A percentile compares a stretch with the other conserved stretches of the same genome.
Evolutionary conservation across 352 stramenopile species (phyloP).

Genomic region (Pythium aquatile): DNA sequence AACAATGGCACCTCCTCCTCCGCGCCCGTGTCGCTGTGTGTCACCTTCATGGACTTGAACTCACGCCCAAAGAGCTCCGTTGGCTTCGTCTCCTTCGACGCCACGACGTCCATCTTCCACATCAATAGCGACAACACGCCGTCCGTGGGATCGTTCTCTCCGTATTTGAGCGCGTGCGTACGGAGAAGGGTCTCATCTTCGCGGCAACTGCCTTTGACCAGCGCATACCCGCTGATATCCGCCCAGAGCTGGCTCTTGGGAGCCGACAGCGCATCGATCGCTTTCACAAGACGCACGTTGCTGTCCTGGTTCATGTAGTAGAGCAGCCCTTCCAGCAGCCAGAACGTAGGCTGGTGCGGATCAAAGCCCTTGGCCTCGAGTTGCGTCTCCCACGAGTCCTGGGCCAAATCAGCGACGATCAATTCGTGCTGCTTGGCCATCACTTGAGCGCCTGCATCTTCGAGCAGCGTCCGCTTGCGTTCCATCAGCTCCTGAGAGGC

Average conservation of each 20-base stretch:
- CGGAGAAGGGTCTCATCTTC: constrained; percentile 26
- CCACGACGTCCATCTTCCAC: constrained; percentile 43
- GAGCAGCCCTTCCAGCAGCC: constrained; percentile 50
- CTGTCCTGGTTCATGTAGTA: constrained; percentile 40
- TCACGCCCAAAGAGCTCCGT: constrained; percentile 40
- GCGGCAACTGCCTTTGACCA: constrained; percentile 18
- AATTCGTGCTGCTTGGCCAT: constrained; percentile 38
- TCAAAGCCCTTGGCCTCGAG: constrained; percentile 42
- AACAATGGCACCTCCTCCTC: constrained; percentile 32
- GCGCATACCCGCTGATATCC: constrained; percentile 33
- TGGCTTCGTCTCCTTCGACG: constrained; percentile 22
- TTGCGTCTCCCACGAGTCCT: constrained; percentile 44
- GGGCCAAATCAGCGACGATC: constrained; percentile 49
- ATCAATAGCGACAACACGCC: constrained; percentile 46
- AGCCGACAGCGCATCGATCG: constrained; percentile 49
- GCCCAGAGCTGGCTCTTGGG: constrained; percentile 46
- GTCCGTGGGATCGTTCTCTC: constrained; percentile 41
- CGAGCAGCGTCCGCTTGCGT: constrained; percentile 42
- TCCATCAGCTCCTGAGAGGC: constrained; percentile 39
- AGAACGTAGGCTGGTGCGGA: constrained; percentile 48
- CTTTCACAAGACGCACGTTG: constrained; percentile 50
- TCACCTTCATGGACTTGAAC: constrained; percentile 27
- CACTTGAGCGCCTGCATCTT: constrained; percentile 27
- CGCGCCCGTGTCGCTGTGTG: background rate
- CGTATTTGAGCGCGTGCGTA: constrained; percentile 38